Percentiles rank a stretch among this genome's conserved stretches.
phyloP scores from a whole-genome alignment of 192 early-diverging fungal species.

The Backusella circina region DNA sequence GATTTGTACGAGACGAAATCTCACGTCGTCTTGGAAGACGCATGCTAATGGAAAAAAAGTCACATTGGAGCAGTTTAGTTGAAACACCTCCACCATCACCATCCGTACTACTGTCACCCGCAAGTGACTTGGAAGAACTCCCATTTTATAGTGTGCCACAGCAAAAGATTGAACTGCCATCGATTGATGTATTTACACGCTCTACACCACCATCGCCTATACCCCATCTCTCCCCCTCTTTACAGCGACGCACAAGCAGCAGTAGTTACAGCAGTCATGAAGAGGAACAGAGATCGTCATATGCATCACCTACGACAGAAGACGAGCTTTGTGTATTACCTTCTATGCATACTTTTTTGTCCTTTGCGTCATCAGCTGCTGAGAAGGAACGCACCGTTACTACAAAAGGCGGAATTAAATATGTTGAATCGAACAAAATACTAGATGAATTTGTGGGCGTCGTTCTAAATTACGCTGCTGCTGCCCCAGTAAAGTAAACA shows the following conservation, averaged over 20 bases:
- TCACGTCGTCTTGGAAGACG: slow-evolving; percentile 37
- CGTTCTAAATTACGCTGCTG: slow-evolving; percentile 18
- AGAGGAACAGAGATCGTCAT: neutral
- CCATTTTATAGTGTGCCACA: slow-evolving; percentile 27
- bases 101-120: neutral
- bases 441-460: slow-evolving; percentile 22
- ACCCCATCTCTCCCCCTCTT: slow-evolving; percentile 11
- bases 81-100: slow-evolving; percentile 9
- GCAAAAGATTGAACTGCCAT: slow-evolving; percentile 29
- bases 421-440: slow-evolving; percentile 19
- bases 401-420: slow-evolving; percentile 21
- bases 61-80: neutral
- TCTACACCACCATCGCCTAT: neutral
- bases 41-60: slow-evolving; percentile 11
- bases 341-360: slow-evolving; percentile 11
- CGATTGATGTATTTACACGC: slow-evolving; percentile 3
- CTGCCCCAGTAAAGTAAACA: too few species aligned
- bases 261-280: slow-evolving; percentile 6
- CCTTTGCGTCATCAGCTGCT: neutral
- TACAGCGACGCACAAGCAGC: neutral
- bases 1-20: slow-evolving; percentile 67
- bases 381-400: neutral
- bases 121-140: slow-evolving; percentile 14
- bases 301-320: neutral
- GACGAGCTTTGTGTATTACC: slow-evolving; percentile 6